Base-by-base conservation (phyloP, 116 monocot species). In the Iris pallida region DNA sequence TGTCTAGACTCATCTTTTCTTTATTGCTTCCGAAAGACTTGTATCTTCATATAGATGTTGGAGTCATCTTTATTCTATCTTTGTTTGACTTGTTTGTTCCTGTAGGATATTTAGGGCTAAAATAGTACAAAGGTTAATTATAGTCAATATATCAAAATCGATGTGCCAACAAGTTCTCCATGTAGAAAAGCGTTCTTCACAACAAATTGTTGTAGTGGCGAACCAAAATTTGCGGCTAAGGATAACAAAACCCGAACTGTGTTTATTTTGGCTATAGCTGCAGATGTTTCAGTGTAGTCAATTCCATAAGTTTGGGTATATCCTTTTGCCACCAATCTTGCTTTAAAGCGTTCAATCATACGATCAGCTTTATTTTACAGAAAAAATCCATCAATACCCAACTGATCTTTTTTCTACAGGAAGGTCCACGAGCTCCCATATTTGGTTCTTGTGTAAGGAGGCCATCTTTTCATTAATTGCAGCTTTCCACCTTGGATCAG, bases 401-500 rank as follows among this genome's bases (percentile, higher is more conserved):
- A 74, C 19, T 52, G 10, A 1, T 42, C 47, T 63, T 43, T 47
- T 66, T 52, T 10, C 56, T 59, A 7, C 4, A 18, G 57, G 57
- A 15, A 19, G 45, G 16, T 75, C 51, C 47, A 67, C 59, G 30
- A 75, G 48, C 43, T 68, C 51, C 75, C 58, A 55, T 7, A 40
- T 59, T 59, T 66, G 11, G 53, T 67, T 67, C 16, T 60, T 59
- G 55, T 68, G 45, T 8, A 75, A 12, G 13, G 75, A 45, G 11
- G 67, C 53, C 75, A 75, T 75, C 41, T 75, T 59, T 16, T 71
- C 49, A 61, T 67, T 67, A 57, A 30, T 30, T 30, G 30, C 30
- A 3, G 30, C 30, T 30, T 30, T 30, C 30, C 3, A 30, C 30
- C 30, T 30, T 30, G 30, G 30, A 30, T 30, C 30, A 30, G 30